Conservation (phyloP, 2,329 filamentous ascomycete species). For the Rutstroemia sydowiana region DNA sequence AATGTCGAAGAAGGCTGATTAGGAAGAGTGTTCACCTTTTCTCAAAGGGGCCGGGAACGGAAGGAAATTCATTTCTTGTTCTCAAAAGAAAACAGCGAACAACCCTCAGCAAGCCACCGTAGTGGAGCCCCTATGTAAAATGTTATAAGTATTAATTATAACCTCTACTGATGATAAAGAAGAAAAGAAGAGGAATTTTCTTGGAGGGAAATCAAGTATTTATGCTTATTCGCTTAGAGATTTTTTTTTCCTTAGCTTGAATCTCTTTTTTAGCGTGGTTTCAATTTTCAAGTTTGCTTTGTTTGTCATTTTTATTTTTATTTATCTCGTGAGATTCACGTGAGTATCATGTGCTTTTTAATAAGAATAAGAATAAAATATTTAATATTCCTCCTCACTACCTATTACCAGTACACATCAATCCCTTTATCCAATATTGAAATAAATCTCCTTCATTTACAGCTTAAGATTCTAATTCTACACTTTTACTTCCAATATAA, state of each 20-base stretch:
- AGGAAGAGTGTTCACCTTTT: slow-evolving; percentile 36
- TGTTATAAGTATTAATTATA: slow-evolving; percentile 33
- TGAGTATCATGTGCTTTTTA: too few species aligned
- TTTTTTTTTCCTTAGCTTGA: slow-evolving; percentile 7
- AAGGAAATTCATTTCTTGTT: slow-evolving; percentile 31
- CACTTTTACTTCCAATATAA: too few species aligned
- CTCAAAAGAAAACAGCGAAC: slow-evolving; percentile 20
- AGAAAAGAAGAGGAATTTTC: slow-evolving; percentile 12
- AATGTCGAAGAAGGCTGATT: slow-evolving; percentile 34
- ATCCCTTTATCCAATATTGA: too few species aligned
- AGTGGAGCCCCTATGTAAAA: slow-evolving; percentile 33
- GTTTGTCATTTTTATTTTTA: not conserved
- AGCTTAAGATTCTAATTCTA: too few species aligned
- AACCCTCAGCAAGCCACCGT: slow-evolving; percentile 36
- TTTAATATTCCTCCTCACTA: too few species aligned
- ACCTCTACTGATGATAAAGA: slow-evolving; percentile 32
- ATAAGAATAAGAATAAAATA: too few species aligned
- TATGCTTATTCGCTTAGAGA: slow-evolving; percentile 3
- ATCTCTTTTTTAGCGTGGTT: not conserved
- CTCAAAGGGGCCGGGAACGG: slow-evolving; percentile 38
- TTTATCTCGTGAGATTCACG: too few species aligned
- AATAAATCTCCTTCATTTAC: too few species aligned
- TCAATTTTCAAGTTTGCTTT: too few species aligned
- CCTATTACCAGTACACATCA: too few species aligned
- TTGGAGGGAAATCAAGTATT: slow-evolving; percentile 11